These are phyloP conservation scores for Talaromyces liani DNA, from an alignment of 495 filamentous ascomycete species.

Conservation along the genomic window DNA sequence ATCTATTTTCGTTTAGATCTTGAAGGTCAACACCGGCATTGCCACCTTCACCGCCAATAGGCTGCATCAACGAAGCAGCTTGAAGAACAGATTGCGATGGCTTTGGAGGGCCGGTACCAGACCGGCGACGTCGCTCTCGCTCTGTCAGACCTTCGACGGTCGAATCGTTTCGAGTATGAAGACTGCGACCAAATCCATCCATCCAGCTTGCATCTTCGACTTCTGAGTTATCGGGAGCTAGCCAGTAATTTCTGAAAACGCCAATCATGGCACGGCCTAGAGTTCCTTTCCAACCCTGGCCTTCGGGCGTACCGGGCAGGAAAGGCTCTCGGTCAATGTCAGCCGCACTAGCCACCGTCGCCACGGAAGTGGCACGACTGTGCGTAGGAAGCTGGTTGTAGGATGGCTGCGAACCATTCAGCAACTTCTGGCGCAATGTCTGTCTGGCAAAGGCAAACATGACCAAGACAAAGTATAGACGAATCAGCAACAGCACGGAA, in stretches of 20 bases:
- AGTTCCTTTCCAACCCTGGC: constrained; percentile 69
- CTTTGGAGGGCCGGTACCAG: constrained; percentile 58
- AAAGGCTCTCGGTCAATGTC: constrained; percentile 64
- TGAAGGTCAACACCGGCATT: constrained; percentile 36
- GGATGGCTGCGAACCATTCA: constrained; percentile 38
- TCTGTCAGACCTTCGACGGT: constrained; percentile 51
- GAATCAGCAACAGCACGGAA: constrained; percentile 58
- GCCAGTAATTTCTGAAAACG: constrained; percentile 67
- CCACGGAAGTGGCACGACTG: constrained; percentile 35
- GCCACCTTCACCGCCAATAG: constrained; percentile 25
- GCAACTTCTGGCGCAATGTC: constrained; percentile 54
- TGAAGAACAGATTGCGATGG: constrained; percentile 35
- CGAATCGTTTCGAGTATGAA: constrained; percentile 28
- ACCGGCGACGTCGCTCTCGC: constrained; percentile 58
- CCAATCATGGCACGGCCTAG: constrained; percentile 66
- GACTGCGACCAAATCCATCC: constrained; percentile 47
- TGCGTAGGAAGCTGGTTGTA: constrained; percentile 39
- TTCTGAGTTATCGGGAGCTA: constrained; percentile 43
- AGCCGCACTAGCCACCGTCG: constrained; percentile 32
- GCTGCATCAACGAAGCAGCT: constrained; percentile 27
- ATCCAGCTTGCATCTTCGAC: constrained; percentile 52
- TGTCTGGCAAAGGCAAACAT: constrained; percentile 72
- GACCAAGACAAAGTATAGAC: constrained; percentile 71
- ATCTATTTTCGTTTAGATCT: constrained; percentile 31
- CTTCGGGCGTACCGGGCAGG: constrained; percentile 54